Percentiles rank a stretch among this genome's conserved stretches.
Conservation (phyloP, 768 basidiomycete genomes). For the Phaffia australis region DNA sequence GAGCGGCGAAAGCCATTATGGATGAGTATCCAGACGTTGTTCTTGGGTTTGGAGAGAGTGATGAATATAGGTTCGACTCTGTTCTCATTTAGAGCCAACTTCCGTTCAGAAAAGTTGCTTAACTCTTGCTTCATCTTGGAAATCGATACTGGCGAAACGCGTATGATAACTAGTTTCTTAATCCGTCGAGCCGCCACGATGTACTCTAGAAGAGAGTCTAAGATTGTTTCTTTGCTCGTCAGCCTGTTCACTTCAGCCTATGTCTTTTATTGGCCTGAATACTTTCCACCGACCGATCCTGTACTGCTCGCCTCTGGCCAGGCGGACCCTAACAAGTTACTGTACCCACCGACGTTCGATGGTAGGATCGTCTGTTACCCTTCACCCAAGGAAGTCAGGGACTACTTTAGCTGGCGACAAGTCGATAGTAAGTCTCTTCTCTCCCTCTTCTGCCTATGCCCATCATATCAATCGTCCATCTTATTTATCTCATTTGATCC, state of each 20-base stretch:
- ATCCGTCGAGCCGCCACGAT: conserved; percentile 61
- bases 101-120: not conserved
- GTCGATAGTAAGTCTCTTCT: conserved; percentile 64
- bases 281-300: conserved; percentile 51
- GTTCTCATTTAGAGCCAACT: not conserved
- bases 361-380: conserved; percentile 80
- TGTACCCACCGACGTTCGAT: conserved; percentile 86
- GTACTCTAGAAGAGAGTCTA: conserved; percentile 73
- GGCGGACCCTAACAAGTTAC: conserved; percentile 37
- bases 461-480: not conserved
- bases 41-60: conserved; percentile 88
- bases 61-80: conserved; percentile 72
- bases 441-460: not conserved
- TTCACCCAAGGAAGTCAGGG: conserved; percentile 55
- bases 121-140: not conserved
- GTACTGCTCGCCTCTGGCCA: not conserved
- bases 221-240: conserved; percentile 70
- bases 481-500: not conserved
- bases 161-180: conserved; percentile 56
- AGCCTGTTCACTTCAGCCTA: conserved; percentile 86
- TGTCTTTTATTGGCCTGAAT: conserved; percentile 70
- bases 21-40: conserved; percentile 69
- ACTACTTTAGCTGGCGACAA: conserved; percentile 95
- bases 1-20: conserved; percentile 72
- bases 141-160: too few species aligned